These are phyloP conservation scores for Calonectria pseudoreteaudii DNA, from an alignment of 2,329 filamentous ascomycete genomes.

Conservation along the genomic window DNA sequence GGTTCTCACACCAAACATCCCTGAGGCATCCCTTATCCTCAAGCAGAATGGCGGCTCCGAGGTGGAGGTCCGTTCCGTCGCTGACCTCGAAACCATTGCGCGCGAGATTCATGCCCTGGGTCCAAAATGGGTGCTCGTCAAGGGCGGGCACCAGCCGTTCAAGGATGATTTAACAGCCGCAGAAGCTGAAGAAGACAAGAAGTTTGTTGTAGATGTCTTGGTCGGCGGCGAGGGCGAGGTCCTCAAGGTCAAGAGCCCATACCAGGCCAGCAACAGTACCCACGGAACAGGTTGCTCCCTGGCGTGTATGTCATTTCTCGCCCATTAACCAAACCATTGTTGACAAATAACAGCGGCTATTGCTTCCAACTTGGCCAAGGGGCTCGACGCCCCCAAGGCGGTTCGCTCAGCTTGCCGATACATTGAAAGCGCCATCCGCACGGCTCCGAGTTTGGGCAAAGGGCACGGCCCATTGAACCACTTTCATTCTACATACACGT, in stretches of 20 bases:
- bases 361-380: conserved; percentile 76
- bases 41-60: conserved; percentile 59
- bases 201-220: conserved; percentile 82
- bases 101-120: conserved; percentile 75
- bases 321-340: no score
- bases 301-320: conserved; percentile 72
- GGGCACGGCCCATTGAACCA: conserved; percentile 83
- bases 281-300: conserved; percentile 96
- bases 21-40: conserved; percentile 77
- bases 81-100: conserved; percentile 77
- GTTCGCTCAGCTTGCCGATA: conserved; percentile 78
- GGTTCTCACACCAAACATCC: conserved; percentile 81
- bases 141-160: conserved; percentile 91
- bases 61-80: conserved; percentile 62
- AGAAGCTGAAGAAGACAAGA: conserved; percentile 66
- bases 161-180: conserved; percentile 71
- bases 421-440: conserved; percentile 77
- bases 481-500: conserved; percentile 76
- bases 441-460: conserved; percentile 70
- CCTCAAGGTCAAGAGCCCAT: conserved; percentile 76
- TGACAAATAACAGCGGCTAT: conserved; percentile 69
- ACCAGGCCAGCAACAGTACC: conserved; percentile 81
- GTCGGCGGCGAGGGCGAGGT: conserved; percentile 68
- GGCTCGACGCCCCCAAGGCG: conserved; percentile 66
- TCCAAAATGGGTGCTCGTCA: conserved; percentile 84